Evolutionary conservation across 257 asterid genomes (phyloP).

Genomic region (Leonotis leonurus): DNA sequence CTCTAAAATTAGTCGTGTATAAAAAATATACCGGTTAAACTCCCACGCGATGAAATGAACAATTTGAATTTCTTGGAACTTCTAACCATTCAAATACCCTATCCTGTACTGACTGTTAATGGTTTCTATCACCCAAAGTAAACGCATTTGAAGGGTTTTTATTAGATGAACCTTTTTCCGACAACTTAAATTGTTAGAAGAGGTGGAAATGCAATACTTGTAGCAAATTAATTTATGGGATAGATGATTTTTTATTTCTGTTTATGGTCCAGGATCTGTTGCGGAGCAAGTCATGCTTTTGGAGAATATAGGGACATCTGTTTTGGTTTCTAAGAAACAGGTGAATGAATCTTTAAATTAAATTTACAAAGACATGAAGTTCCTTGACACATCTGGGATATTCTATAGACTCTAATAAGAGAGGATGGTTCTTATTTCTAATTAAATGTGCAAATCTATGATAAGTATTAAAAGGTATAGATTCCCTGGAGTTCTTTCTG

Average conservation of each 20-base stretch:
- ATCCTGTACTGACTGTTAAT: too few relatives aligned
- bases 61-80: too few relatives aligned
- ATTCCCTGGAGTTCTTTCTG: not conserved
- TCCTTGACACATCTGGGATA: not conserved
- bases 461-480: not conserved
- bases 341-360: too few relatives aligned
- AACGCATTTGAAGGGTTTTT: too few relatives aligned
- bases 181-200: too few relatives aligned
- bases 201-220: too few relatives aligned
- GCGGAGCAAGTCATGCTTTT: constrained; percentile 94
- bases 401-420: not conserved
- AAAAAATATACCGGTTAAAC: not conserved
- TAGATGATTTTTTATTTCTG: not conserved
- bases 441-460: not conserved
- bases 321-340: constrained; percentile 81
- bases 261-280: constrained; percentile 52
- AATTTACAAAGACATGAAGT: not conserved
- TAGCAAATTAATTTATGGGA: not conserved
- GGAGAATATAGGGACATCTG: constrained; percentile 93
- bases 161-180: too few relatives aligned
- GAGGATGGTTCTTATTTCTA: not conserved
- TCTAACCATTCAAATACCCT: too few relatives aligned
- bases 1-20: too few relatives aligned
- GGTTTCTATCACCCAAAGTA: too few relatives aligned
- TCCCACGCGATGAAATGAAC: too few relatives aligned